These are phyloP conservation scores for Spathaspora arborariae DNA, from an alignment of 805 yeast species.

Conservation along the genomic window DNA sequence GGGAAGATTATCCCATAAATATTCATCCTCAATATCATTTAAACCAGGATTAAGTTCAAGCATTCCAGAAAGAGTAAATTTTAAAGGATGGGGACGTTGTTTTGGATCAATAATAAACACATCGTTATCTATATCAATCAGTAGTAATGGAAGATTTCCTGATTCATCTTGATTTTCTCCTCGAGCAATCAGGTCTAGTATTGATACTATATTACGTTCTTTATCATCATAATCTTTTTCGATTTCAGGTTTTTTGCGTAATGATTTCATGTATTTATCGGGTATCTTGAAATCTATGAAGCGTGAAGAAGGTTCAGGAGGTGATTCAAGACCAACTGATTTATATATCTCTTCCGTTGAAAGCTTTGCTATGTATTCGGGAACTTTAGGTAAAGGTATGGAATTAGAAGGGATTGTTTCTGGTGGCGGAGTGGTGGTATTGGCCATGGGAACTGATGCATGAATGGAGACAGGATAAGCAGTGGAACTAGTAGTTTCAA, in stretches of 20 bases:
- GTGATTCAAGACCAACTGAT: neutral
- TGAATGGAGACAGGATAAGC: neutral
- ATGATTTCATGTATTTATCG: neutral
- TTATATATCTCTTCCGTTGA: neutral
- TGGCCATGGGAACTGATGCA: neutral
- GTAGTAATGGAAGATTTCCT: neutral
- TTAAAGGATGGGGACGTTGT: conserved; percentile 26
- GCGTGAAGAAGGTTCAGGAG: neutral
- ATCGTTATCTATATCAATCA: neutral
- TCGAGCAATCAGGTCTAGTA: neutral
- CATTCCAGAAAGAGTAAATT: conserved; percentile 38
- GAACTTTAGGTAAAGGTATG: neutral
- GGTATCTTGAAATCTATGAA: neutral
- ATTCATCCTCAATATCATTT: conserved; percentile 35
- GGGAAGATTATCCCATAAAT: conserved; percentile 38
- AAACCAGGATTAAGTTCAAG: conserved; percentile 31
- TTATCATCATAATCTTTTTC: neutral
- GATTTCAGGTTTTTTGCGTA: neutral
- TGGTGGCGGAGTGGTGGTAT: neutral
- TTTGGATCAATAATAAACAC: neutral
- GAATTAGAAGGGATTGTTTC: neutral
- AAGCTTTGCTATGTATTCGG: neutral
- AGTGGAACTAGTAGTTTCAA: neutral
- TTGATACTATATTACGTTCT: neutral
- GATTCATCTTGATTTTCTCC: neutral